These are phyloP conservation scores for Ogataea paradorogensis DNA, from an alignment of 805 yeast genomes.

Conservation along the genomic window DNA sequence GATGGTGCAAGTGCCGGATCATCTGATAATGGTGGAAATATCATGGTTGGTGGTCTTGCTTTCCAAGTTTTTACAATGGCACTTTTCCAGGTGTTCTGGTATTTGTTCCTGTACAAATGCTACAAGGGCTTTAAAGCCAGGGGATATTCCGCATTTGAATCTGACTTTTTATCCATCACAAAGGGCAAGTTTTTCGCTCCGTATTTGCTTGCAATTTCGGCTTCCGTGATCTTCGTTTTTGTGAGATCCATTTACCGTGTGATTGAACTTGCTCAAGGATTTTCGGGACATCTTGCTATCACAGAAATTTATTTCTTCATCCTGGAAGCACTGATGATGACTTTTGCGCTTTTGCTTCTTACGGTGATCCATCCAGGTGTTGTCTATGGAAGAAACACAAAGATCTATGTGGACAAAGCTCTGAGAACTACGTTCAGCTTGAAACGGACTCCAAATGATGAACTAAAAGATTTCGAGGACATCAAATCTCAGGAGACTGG, in stretches of 20 bases:
- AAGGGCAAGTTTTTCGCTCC: constrained; percentile 37
- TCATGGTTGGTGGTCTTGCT: constrained; percentile 72
- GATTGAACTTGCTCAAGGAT: constrained; percentile 65
- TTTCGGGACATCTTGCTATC: constrained; percentile 60
- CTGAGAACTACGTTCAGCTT: constrained; percentile 8
- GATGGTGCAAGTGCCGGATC: constrained; percentile 49
- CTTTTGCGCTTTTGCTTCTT: constrained; percentile 42
- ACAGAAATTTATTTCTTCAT: constrained; percentile 55
- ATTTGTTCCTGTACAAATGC: constrained; percentile 42
- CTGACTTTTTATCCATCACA: too few relatives aligned
- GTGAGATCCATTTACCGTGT: constrained; percentile 68
- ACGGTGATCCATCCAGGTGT: constrained; percentile 61
- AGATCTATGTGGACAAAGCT: constrained; percentile 14
- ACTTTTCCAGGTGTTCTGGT: constrained; percentile 47
- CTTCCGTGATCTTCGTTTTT: constrained; percentile 49
- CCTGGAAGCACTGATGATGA: constrained; percentile 58
- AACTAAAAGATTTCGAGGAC: neutral
- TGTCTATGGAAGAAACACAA: constrained; percentile 35
- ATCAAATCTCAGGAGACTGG: neutral
- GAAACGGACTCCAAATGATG: neutral
- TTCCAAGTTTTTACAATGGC: constrained; percentile 68
- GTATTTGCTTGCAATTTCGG: constrained; percentile 42
- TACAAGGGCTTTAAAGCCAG: constrained; percentile 22
- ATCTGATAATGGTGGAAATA: constrained; percentile 44
- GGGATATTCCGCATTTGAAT: constrained; percentile 35